Evolutionary conservation across 2,329 filamentous ascomycete species (phyloP), one percentile per base, ranked within the genome.

Genomic region (Aureobasidium leucospermi): DNA sequence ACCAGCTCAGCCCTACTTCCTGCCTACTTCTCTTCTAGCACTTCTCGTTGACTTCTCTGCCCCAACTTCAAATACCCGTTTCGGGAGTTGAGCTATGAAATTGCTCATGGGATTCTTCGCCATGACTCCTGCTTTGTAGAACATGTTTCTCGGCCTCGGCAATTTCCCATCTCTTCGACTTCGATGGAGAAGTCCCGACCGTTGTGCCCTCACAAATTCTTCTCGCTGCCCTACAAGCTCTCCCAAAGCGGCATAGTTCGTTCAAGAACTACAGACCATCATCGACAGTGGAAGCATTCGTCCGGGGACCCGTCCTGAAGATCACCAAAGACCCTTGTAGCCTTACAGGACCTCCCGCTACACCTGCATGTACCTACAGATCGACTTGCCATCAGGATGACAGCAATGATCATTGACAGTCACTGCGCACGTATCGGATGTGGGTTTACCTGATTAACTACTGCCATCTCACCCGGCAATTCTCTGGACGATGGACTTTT

Each of bases 51-150:
- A 16, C 51, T 55, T 55, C 38, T 34, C 10, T 55, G 51, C 36
- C 51, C 51, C 51, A 55, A 55, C 51, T 55, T 55, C 51, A 55
- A 42, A 55, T 55, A 13, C 29, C 51, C 36, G 9, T 11, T 43
- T 43, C 8, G 19, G 36, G 28, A n/a, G 5, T 15, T 13, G 2
- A 23, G 29, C 51, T 23, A 15, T 43, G 15, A 13, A 13, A 23
- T 3, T n/a, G 3, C 15, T 13, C 15, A 9, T 9, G 11, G 10
- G 9, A 7, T 15, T 42, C 7, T 15, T 15, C n/a, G 15, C 39
- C 16, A 29, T 32, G 23, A 55, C 39, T 43, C 38, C 23, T 38
- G 11, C 13, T 55, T 13, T 29, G 15, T 15, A 10, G n/a, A 55
- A 16, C n/a, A 16, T 16, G 9, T 9, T 23, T 39, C 34, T 15